Evolutionary conservation across 345 rosid genomes (phyloP).

Genomic region (Euphorbia tirucalli): DNA sequence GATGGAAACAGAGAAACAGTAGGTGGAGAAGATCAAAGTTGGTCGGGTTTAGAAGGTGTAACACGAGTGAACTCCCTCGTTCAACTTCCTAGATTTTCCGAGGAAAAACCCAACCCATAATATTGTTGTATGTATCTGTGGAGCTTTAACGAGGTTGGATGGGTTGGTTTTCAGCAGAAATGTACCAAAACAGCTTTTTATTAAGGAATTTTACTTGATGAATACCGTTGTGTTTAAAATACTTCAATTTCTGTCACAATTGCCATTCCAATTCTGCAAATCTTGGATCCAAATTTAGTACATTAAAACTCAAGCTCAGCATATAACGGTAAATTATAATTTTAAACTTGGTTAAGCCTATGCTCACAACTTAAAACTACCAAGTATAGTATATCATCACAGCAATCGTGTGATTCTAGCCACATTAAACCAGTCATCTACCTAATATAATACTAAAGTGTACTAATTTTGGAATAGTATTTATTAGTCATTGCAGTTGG

Average conservation of each 20-base stretch:
- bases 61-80: slow-evolving; percentile 97
- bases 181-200: slow-evolving; percentile 18
- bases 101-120: slow-evolving; percentile 52
- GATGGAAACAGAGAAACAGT: slow-evolving; percentile 36
- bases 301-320: too few species aligned
- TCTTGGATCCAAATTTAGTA: too few species aligned
- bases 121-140: background rate
- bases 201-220: slow-evolving; percentile 14
- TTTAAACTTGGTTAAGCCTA: too few species aligned
- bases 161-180: slow-evolving; percentile 21
- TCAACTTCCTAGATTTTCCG: slow-evolving; percentile 94
- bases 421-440: too few species aligned
- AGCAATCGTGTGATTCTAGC: too few species aligned
- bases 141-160: slow-evolving; percentile 10
- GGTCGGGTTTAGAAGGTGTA: slow-evolving; percentile 95
- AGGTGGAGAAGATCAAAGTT: slow-evolving; percentile 64
- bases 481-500: background rate
- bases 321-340: too few species aligned
- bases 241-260: background rate
- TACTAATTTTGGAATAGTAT: background rate
- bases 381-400: too few species aligned
- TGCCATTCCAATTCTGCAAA: background rate
- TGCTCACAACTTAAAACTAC: too few species aligned
- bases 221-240: slow-evolving; percentile 15
- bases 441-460: too few species aligned